phyloP scores from a whole-genome alignment of 2,329 filamentous ascomycete species.

The Sphaceloma murrayae region DNA sequence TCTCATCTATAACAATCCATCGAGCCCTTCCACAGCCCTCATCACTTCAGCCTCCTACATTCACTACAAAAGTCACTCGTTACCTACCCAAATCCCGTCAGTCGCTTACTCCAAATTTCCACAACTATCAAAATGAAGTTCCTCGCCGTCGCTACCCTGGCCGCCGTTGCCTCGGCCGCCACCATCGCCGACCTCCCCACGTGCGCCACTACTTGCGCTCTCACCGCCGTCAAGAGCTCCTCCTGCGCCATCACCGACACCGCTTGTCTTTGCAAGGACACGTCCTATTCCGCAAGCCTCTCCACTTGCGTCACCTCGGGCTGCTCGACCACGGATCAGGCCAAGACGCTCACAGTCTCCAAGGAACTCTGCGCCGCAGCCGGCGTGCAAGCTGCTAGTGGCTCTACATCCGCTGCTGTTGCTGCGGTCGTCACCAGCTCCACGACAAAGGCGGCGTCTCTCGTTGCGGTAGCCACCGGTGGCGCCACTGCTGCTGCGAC shows the following conservation, averaged over 20 bases:
- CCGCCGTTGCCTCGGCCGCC: constrained; percentile 11
- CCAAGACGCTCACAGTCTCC: constrained; percentile 10
- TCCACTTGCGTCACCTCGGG: constrained; percentile 8
- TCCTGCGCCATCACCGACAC: constrained; percentile 14
- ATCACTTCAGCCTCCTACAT: constrained; percentile 4
- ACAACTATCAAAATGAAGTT: constrained; percentile 12
- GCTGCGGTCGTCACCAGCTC: background rate
- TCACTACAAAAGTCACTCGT: constrained; percentile 14
- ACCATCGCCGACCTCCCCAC: constrained; percentile 13
- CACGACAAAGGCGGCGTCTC: background rate
- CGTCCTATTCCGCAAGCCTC: background rate
- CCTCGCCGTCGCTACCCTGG: constrained; percentile 12
- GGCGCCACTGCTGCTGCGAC: background rate
- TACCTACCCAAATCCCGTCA: constrained; percentile 6
- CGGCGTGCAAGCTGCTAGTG: background rate
- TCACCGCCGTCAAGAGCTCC: constrained; percentile 13
- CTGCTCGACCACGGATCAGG: constrained; percentile 10
- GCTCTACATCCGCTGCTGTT: background rate
- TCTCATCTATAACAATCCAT: constrained; percentile 4
- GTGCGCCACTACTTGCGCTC: constrained; percentile 13
- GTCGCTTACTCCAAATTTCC: background rate
- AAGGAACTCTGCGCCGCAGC: constrained; percentile 11
- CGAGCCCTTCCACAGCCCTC: background rate
- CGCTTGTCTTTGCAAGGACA: constrained; percentile 14
- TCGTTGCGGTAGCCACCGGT: background rate